A percentile compares a stretch with the other conserved stretches of the same genome.
These are phyloP conservation scores for Colletotrichum siamense DNA, from an alignment of 2,329 filamentous ascomycete species.

Conservation along the genomic window DNA sequence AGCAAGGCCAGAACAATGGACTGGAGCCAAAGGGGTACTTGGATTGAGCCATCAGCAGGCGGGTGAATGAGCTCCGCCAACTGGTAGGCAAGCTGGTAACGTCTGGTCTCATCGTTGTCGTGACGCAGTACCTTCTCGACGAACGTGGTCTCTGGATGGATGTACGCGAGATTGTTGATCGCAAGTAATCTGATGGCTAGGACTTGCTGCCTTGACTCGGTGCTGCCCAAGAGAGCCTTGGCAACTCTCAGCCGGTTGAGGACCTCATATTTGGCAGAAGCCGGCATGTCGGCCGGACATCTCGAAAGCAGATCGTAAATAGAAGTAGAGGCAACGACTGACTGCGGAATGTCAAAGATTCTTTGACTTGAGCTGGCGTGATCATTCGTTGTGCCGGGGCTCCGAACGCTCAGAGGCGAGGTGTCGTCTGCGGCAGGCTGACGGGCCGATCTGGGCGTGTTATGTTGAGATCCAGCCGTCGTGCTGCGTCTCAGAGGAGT, in stretches of 20 bases:
- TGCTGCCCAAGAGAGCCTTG: constrained; percentile 75
- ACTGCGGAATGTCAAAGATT: constrained; percentile 69
- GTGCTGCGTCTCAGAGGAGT: constrained; percentile 76
- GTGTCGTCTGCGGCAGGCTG: constrained; percentile 39
- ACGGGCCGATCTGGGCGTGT: constrained; percentile 44
- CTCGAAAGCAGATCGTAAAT: constrained; percentile 63
- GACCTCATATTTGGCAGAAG: constrained; percentile 79
- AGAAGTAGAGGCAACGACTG: constrained; percentile 54
- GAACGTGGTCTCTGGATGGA: constrained; percentile 83
- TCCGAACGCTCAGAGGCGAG: constrained; percentile 56
- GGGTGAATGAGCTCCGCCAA: constrained; percentile 91
- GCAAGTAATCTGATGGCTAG: constrained; percentile 84
- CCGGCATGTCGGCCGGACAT: constrained; percentile 69
- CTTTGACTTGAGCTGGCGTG: constrained; percentile 51
- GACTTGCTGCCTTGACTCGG: constrained; percentile 73
- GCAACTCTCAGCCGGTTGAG: constrained; percentile 83
- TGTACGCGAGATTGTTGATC: constrained; percentile 89
- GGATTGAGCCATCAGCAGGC: constrained; percentile 69
- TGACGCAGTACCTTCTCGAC: constrained; percentile 84
- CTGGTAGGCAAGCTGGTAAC: constrained; percentile 90
- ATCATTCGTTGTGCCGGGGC: constrained; percentile 42
- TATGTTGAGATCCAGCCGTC: constrained; percentile 54
- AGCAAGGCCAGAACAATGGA: constrained; percentile 81
- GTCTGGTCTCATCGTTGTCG: constrained; percentile 87
- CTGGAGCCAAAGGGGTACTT: constrained; percentile 79